Percentiles rank a stretch among this genome's conserved stretches.
Conservation (phyloP, 2,329 filamentous ascomycete species). For the Colletotrichum cereale region DNA sequence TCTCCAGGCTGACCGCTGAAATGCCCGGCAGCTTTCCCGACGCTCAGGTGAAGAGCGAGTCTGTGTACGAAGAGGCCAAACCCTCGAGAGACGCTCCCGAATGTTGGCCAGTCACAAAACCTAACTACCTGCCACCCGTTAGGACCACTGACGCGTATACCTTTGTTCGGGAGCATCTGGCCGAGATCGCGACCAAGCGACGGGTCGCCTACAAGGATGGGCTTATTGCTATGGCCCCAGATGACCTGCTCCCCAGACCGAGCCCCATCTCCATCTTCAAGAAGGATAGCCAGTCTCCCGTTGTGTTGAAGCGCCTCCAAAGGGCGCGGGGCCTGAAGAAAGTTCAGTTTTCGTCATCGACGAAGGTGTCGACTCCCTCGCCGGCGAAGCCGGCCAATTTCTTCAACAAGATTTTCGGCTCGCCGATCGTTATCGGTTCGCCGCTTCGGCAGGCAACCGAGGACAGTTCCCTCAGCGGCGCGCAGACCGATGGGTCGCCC, state of each 20-base stretch:
- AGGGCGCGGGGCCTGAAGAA: constrained; percentile 32
- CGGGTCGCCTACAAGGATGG: neutral
- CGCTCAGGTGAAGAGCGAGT: constrained; percentile 2
- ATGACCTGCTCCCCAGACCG: neutral
- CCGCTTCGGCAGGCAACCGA: constrained; percentile 1
- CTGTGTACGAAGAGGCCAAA: neutral
- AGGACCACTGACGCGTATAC: constrained; percentile 27
- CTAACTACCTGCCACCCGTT: constrained; percentile 14
- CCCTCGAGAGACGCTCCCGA: neutral
- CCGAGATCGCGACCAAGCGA: constrained; percentile 26
- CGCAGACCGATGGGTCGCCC: constrained; percentile 22
- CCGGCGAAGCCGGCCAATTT: constrained; percentile 11
- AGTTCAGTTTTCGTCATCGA: constrained; percentile 29
- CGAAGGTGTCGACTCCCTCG: constrained; percentile 2
- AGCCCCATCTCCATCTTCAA: constrained; percentile 7
- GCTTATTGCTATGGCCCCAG: neutral
- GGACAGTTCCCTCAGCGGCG: constrained; percentile 6
- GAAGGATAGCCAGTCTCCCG: constrained; percentile 22
- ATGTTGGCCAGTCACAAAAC: neutral
- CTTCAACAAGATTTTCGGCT: constrained; percentile 23
- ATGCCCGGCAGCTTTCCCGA: constrained; percentile 39
- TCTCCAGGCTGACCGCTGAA: neutral
- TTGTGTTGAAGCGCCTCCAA: constrained; percentile 33
- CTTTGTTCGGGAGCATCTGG: constrained; percentile 28
- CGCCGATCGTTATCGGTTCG: constrained; percentile 1